Base-by-base conservation (phyloP, 306 rosid species). In the Bauhinia variegata region DNA sequence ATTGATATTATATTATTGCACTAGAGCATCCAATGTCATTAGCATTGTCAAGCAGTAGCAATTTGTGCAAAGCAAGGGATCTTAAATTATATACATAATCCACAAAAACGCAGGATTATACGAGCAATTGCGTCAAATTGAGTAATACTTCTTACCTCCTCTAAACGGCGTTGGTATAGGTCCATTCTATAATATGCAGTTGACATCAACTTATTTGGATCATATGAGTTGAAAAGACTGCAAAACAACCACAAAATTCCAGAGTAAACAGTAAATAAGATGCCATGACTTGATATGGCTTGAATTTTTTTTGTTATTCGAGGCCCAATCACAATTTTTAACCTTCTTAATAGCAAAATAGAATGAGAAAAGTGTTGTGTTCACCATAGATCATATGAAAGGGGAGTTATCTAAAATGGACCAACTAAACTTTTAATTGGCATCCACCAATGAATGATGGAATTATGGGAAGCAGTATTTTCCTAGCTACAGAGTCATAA, bases 151-250 rank as follows among this genome's bases (percentile, higher is more conserved):
- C n/a, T n/a, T n/a, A 93, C 96, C 98, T 89, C 89, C 76, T 93
- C 96, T 65, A 93, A 80, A 38, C 19, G 78, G 28, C 79, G 81
- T 70, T 83, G 88, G 88, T 93, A 89, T 33, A 89, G 86, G n/a
- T 93, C 92, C 72, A n/a, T n/a, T n/a, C n/a, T n/a, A n/a, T n/a
- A n/a, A n/a, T n/a, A n/a, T n/a, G n/a, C n/a, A n/a, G n/a, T n/a
- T 76, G 96, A 93, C 98, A 93, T 89, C 89, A 93, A 80, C 84
- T 76, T 53, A 79, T 65, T 81, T 52, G 97, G 98, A 85, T 93
- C 66, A 42, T 84, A 89, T 19, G 97, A 93, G 39, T 68, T 81
- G 84, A 89, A 93, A 71, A 93, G 91, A 54, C 97, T 88, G 95
- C 86, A 81, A 77, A 82, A 36, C 19, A 41, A 48, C n/a, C 59